Evolutionary conservation across 2,329 filamentous ascomycete genomes (phyloP).

Genomic region (Xylaria sp.): DNA sequence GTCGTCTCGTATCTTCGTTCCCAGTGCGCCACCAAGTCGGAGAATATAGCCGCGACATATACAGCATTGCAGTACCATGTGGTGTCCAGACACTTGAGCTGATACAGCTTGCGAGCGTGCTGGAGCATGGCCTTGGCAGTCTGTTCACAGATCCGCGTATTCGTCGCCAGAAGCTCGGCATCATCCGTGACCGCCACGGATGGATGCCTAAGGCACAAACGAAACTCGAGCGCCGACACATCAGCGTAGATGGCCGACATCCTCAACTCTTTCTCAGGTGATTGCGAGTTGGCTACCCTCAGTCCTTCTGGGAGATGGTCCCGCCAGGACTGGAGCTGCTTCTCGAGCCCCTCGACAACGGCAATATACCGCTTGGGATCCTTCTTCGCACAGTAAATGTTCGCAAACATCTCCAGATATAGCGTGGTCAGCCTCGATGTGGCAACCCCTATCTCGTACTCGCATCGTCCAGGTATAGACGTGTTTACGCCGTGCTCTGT

Average conservation of each 20-base stretch:
- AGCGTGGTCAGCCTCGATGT: constrained; percentile 61
- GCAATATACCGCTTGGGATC: constrained; percentile 58
- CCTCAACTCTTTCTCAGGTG: constrained; percentile 38
- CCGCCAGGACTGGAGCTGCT: constrained; percentile 57
- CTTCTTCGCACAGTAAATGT: constrained; percentile 65
- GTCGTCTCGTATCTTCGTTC: constrained; percentile 59
- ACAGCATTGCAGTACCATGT: constrained; percentile 72
- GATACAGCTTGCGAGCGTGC: constrained; percentile 53
- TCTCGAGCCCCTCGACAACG: constrained; percentile 60
- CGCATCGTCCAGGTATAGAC: constrained; percentile 53
- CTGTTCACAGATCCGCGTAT: constrained; percentile 61
- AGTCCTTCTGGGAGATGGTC: constrained; percentile 59
- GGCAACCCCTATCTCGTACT: constrained; percentile 61
- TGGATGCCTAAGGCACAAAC: constrained; percentile 56
- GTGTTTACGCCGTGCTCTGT: constrained; percentile 58
- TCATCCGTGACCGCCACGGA: constrained; percentile 54
- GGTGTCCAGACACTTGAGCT: constrained; percentile 65
- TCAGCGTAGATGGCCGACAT: constrained; percentile 52
- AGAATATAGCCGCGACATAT: constrained; percentile 68
- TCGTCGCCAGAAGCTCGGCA: constrained; percentile 52
- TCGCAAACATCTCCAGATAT: constrained; percentile 68
- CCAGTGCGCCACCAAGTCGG: constrained; percentile 63
- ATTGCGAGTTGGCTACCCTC: constrained; percentile 39
- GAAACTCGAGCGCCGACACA: constrained; percentile 51
- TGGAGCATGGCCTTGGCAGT: constrained; percentile 60